phyloP scores from a whole-genome alignment of 2,329 filamentous ascomycete genomes.

The Botrytis sinoallii region DNA sequence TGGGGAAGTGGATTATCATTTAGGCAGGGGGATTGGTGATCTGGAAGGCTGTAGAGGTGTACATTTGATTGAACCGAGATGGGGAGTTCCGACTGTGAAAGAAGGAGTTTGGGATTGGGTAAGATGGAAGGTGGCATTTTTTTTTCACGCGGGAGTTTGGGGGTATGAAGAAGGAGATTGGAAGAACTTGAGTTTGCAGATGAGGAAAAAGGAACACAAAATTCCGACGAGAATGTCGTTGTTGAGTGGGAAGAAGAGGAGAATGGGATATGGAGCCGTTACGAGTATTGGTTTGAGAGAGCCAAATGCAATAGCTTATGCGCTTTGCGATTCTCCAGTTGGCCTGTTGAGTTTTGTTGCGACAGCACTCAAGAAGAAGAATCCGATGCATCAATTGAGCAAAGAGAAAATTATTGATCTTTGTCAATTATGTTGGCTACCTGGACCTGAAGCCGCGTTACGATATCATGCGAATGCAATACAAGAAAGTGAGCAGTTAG shows the following conservation, averaged over 20 bases:
- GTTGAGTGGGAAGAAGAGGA: slow-evolving; percentile 8
- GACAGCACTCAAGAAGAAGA: slow-evolving; percentile 45
- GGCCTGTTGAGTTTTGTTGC: slow-evolving; percentile 56
- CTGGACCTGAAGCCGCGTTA: slow-evolving; percentile 59
- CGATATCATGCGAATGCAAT: slow-evolving; percentile 49
- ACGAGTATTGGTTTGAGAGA: slow-evolving; percentile 30
- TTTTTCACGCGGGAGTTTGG: slow-evolving; percentile 49
- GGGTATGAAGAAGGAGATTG: slow-evolving; percentile 57
- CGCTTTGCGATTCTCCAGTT: slow-evolving; percentile 59
- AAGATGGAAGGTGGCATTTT: slow-evolving; percentile 54
- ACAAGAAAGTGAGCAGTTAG: slow-evolving; percentile 24
- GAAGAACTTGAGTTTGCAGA: slow-evolving; percentile 38
- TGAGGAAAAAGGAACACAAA: not conserved
- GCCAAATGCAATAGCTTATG: slow-evolving; percentile 51
- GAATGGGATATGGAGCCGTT: slow-evolving; percentile 20
- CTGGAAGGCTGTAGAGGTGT: slow-evolving; percentile 55
- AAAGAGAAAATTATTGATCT: slow-evolving; percentile 57
- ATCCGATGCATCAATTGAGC: slow-evolving; percentile 43
- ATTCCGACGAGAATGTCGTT: slow-evolving; percentile 19
- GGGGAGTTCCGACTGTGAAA: slow-evolving; percentile 48
- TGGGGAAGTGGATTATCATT: slow-evolving; percentile 51
- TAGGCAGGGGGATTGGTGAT: slow-evolving; percentile 49
- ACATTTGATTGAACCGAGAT: slow-evolving; percentile 58
- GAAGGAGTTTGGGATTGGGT: slow-evolving; percentile 48
- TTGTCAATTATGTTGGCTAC: slow-evolving; percentile 62